These are phyloP conservation scores for Diaporthe sp. DNA, from an alignment of 2,329 filamentous ascomycete species.

Conservation along the genomic window DNA sequence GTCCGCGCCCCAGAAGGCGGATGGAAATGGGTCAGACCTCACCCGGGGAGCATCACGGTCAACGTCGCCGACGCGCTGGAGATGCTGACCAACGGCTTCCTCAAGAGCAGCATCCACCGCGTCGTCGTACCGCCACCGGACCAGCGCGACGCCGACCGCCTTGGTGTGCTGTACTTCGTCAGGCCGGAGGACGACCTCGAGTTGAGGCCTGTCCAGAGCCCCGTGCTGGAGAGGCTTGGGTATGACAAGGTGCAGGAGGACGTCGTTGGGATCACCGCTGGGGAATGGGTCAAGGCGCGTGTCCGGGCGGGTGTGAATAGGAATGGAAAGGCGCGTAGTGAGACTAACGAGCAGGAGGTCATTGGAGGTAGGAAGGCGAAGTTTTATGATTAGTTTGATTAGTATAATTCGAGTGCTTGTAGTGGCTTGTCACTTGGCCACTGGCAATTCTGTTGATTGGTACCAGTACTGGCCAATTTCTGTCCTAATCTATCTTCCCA, in stretches of 20 bases:
- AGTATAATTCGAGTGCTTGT: too few species aligned
- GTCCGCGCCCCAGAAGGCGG: constrained; percentile 35
- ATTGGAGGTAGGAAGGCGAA: background rate
- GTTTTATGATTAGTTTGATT: background rate
- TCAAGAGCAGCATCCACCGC: constrained; percentile 60
- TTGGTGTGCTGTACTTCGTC: constrained; percentile 59
- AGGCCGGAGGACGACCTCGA: constrained; percentile 53
- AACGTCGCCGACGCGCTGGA: constrained; percentile 66
- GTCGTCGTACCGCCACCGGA: constrained; percentile 59
- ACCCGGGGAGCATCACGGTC: constrained; percentile 65
- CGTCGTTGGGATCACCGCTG: constrained; percentile 52
- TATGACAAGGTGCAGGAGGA: constrained; percentile 47
- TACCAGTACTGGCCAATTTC: too few species aligned
- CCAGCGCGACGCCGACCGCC: constrained; percentile 51
- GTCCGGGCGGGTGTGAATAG: constrained; percentile 44
- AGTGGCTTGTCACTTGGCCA: too few species aligned
- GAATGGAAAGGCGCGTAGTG: background rate
- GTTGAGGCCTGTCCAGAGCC: constrained; percentile 50
- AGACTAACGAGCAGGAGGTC: background rate
- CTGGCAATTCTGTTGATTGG: too few species aligned
- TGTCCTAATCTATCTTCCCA: too few species aligned
- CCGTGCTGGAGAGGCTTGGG: constrained; percentile 51
- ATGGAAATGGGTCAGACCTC: constrained; percentile 62
- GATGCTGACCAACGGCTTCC: constrained; percentile 61
- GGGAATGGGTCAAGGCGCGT: constrained; percentile 54